These are phyloP conservation scores for Kalmusia sp. DNA, from an alignment of 2,329 filamentous ascomycete species.

Conservation along the genomic window DNA sequence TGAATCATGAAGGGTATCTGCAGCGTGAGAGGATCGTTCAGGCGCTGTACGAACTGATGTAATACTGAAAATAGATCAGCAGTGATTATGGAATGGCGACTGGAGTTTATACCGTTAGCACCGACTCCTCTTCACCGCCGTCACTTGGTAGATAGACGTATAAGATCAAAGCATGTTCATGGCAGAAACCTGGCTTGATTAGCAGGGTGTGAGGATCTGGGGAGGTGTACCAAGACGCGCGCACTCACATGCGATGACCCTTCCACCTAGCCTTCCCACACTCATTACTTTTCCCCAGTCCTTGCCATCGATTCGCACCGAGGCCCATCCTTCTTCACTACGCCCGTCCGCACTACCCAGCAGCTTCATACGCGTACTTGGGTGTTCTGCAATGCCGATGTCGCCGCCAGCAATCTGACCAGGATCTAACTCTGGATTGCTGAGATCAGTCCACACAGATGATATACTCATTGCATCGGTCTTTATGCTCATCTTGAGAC, in stretches of 20 bases:
- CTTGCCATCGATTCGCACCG: slow-evolving; percentile 86
- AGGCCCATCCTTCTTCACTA: slow-evolving; percentile 85
- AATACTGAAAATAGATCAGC: slow-evolving; percentile 56
- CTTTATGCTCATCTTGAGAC: slow-evolving; percentile 77
- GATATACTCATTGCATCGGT: slow-evolving; percentile 87
- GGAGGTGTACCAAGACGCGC: background rate
- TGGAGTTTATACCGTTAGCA: slow-evolving; percentile 68
- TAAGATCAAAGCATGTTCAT: slow-evolving; percentile 80
- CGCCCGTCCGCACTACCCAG: slow-evolving; percentile 63
- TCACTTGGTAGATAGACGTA: slow-evolving; percentile 83
- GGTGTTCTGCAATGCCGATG: slow-evolving; percentile 75
- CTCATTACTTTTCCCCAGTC: slow-evolving; percentile 96
- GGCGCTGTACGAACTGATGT: slow-evolving; percentile 63
- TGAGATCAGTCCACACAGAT: slow-evolving; percentile 83
- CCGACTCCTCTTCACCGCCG: slow-evolving; percentile 72
- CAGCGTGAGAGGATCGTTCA: slow-evolving; percentile 14
- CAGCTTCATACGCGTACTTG: slow-evolving; percentile 77
- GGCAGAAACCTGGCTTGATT: slow-evolving; percentile 65
- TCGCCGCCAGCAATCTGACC: slow-evolving; percentile 72
- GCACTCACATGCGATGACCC: slow-evolving; percentile 84
- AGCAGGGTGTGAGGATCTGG: slow-evolving; percentile 19
- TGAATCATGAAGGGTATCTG: slow-evolving; percentile 2
- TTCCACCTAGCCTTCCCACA: slow-evolving; percentile 85
- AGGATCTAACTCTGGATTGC: slow-evolving; percentile 87
- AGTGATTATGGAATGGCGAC: background rate